Conservation (phyloP, 345 rosid genomes). For the Cardamine occulta region DNA sequence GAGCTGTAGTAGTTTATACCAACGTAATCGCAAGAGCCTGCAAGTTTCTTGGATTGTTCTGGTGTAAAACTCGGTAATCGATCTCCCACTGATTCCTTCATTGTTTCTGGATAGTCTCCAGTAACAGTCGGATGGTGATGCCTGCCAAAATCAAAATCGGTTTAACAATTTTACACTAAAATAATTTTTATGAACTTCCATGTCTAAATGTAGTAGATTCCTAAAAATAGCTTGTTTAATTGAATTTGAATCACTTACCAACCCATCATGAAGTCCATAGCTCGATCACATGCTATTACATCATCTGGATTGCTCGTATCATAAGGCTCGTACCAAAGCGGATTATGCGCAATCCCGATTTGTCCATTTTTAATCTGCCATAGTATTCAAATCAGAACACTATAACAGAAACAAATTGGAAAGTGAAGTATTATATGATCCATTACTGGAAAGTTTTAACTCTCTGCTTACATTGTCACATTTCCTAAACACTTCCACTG, state of each 20-base stretch:
- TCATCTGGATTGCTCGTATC: conserved; percentile 37
- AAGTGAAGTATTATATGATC: background rate
- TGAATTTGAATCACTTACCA: conserved; percentile 37
- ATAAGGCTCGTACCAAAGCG: conserved; percentile 46
- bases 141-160: conserved; percentile 44
- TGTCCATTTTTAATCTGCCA: conserved; percentile 39
- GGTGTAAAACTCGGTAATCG: conserved; percentile 62
- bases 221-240: too few relatives aligned
- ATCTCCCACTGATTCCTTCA: conserved; percentile 54
- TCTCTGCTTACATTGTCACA: conserved; percentile 40
- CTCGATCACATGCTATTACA: conserved; percentile 41
- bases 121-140: conserved; percentile 53
- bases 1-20: conserved; percentile 66
- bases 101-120: conserved; percentile 65
- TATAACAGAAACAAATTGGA: background rate
- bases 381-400: conserved; percentile 12
- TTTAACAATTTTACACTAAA: background rate
- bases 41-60: conserved; percentile 49
- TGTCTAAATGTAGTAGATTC: background rate
- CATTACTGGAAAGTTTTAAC: background rate
- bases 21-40: conserved; percentile 60
- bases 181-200: too few relatives aligned
- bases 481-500: conserved; percentile 44
- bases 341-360: conserved; percentile 46
- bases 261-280: conserved; percentile 50